Evolutionary conservation across 1,139 yeast genomes (phyloP), one percentile per base, ranked within the genome.

Genomic region (Pichia sp.): DNA sequence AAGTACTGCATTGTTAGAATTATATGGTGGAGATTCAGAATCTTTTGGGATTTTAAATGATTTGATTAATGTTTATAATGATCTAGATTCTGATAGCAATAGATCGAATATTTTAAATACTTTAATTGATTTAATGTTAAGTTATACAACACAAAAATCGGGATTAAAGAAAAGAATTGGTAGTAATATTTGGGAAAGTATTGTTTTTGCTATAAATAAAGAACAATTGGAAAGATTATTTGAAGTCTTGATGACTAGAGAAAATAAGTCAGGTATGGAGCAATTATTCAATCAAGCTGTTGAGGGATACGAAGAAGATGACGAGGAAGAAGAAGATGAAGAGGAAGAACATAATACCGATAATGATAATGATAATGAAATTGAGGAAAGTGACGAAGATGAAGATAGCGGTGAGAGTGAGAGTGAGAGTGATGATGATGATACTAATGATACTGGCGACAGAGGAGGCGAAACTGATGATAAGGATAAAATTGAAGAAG

Each of bases 251-350:
- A 67, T 67, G 11, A 76, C 95, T 0, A 80, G 78, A 58, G 98
- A 92, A 61, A 87, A 84, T 59, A 78, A 81, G 52, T 81, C 81
- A 52, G 97, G 97, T 1, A 95, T 87, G 61, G 74, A 75, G 33
- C 76, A 75, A 38, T 64, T 92, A 56, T 92, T 90, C 61, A 89
- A 84, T 46, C 78, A 75, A 11, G 84, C 70, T 6, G 78, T 66
- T 38, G 85, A 73, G 30, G 69, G 61, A 33, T 74, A 56, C 7
- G 71, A 54, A 1, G 73, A 59, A 1, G 68, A 58, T 0, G 63
- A 54, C 1, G 65, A 56, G 1, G 69, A 60, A 1, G 70, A 65
- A 2, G 71, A 62, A 1, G 66, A 62, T 2, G 0, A 76, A 74
- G 64, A 60, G 1, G 67, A 43, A 4, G 49, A 46, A 2, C 41